Evolutionary conservation across 1,284 basidiomycete species (phyloP).

Genomic region (Sporisorium iseilematis-ciliati): DNA sequence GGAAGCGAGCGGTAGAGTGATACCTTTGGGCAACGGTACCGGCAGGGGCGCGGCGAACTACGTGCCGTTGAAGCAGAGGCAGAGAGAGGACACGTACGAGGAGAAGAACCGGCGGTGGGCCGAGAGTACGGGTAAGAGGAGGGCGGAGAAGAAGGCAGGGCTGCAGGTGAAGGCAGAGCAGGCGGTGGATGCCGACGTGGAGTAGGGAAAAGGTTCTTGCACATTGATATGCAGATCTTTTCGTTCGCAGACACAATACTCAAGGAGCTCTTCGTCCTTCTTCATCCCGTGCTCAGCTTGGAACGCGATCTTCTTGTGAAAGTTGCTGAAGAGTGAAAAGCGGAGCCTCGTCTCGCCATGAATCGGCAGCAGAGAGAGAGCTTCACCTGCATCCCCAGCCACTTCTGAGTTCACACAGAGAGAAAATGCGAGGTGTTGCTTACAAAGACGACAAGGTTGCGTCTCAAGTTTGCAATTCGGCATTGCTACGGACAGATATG

Average conservation of each 20-base stretch:
- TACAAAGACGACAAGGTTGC: not conserved
- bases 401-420: no score
- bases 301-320: no score
- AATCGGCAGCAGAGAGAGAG: no score
- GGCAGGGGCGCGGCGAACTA: conserved; percentile 33
- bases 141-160: conserved; percentile 13
- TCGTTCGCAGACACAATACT: no score
- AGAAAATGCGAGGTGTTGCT: no score
- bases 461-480: no score
- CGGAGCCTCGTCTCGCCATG: no score
- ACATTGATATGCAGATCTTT: no score
- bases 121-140: conserved; percentile 22
- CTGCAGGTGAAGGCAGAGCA: not conserved
- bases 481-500: no score
- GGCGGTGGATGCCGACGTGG: not conserved
- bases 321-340: no score
- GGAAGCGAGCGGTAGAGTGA: conserved; percentile 1
- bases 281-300: no score
- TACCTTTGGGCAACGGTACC: conserved; percentile 42
- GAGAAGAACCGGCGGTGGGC: conserved; percentile 44
- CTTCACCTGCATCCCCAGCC: no score
- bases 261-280: not conserved
- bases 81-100: conserved; percentile 37
- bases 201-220: not conserved
- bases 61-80: conserved; percentile 11